Evolutionary conservation across 257 asterid genomes (phyloP).

Genomic region (Solanum gracilifrons): DNA sequence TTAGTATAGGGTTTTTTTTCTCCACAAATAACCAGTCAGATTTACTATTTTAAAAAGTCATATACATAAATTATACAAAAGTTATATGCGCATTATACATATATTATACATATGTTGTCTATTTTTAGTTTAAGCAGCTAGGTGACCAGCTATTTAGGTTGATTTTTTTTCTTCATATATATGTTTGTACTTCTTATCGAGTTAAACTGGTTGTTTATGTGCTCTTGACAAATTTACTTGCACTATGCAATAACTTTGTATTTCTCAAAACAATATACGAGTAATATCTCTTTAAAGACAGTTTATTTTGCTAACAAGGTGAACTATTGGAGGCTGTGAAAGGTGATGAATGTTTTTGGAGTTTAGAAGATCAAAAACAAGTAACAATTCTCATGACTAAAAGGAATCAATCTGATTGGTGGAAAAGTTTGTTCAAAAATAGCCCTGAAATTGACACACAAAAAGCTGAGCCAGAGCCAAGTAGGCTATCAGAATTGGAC

Average conservation of each 20-base stretch:
- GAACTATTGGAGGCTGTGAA: constrained; percentile 52
- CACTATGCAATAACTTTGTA: not conserved
- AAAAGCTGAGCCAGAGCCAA: constrained; percentile 77
- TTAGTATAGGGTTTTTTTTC: no score
- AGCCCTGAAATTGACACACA: constrained; percentile 75
- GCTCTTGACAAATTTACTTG: not conserved
- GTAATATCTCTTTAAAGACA: not conserved
- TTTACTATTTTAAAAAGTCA: no score
- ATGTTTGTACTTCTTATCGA: not conserved
- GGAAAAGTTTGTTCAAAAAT: constrained; percentile 79
- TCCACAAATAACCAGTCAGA: no score
- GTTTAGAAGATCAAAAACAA: constrained; percentile 74
- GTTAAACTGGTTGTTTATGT: not conserved
- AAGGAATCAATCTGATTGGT: constrained; percentile 82
- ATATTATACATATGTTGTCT: not conserved
- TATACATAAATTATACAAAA: not conserved
- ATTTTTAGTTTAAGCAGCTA: no score
- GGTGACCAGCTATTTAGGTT: not conserved
- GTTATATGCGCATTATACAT: not conserved
- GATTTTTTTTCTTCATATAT: not conserved
- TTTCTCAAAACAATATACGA: not conserved
- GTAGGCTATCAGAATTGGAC: constrained; percentile 66
- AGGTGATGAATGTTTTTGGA: constrained; percentile 83
- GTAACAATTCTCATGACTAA: constrained; percentile 63
- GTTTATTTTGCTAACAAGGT: constrained; percentile 2